Conservation (phyloP, 768 basidiomycete genomes). For the Pluteus cervinus region DNA sequence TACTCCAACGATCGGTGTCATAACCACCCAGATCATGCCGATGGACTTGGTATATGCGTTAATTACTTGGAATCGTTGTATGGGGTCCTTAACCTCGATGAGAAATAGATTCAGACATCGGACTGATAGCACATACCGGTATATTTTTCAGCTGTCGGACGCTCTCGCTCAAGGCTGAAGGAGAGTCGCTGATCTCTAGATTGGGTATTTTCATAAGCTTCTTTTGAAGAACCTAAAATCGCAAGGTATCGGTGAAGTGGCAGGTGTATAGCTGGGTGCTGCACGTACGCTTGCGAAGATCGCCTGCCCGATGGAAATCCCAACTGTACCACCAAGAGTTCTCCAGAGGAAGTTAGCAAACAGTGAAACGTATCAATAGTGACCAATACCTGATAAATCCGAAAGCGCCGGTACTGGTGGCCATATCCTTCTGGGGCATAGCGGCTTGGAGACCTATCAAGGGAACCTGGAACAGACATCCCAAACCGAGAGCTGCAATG, state of each 20-base stretch:
- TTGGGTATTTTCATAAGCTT: constrained; percentile 31
- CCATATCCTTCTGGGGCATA: constrained; percentile 87
- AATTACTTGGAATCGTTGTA: constrained; percentile 40
- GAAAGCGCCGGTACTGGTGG: constrained; percentile 68
- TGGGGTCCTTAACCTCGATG: constrained; percentile 34
- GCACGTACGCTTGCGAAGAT: constrained; percentile 54
- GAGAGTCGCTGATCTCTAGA: constrained; percentile 28
- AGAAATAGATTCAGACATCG: neutral
- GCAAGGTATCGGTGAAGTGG: neutral
- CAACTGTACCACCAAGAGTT: constrained; percentile 70
- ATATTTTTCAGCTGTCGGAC: constrained; percentile 39
- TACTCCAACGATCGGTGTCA: constrained; percentile 49
- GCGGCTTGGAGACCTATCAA: constrained; percentile 76
- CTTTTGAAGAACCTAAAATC: constrained; percentile 26
- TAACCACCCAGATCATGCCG: constrained; percentile 58
- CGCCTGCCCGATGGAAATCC: constrained; percentile 67
- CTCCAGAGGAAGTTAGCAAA: constrained; percentile 24
- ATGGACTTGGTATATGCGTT: constrained; percentile 63
- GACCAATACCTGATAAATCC: constrained; percentile 55
- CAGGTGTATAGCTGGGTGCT: constrained; percentile 1
- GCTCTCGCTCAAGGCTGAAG: constrained; percentile 37
- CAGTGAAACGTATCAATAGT: constrained; percentile 1
- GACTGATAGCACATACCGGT: constrained; percentile 25
- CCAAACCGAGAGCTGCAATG: constrained; percentile 59
- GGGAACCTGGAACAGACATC: constrained; percentile 63